Conservation (phyloP, 2,329 filamentous ascomycete genomes). For the Pseudocercospora ulei region DNA sequence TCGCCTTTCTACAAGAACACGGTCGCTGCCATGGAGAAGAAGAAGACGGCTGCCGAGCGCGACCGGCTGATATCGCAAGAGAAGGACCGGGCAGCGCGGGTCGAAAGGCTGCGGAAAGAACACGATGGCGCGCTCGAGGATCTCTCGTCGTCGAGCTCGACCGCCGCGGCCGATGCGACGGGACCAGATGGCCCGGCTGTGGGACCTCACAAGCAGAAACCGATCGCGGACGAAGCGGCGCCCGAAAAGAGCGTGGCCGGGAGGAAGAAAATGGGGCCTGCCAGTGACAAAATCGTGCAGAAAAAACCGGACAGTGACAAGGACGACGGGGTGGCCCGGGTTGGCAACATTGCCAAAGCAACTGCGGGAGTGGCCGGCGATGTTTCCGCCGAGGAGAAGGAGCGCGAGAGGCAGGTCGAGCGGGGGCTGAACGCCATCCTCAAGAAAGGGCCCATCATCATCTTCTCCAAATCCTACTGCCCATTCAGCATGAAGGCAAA, state of each 20-base stretch:
- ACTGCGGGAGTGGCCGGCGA: conserved; percentile 17
- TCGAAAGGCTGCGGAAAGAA: conserved; percentile 30
- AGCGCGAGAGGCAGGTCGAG: conserved; percentile 56
- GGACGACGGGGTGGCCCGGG: conserved; percentile 39
- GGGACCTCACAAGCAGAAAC: conserved; percentile 54
- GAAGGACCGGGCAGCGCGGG: conserved; percentile 24
- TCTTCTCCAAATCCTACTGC: conserved; percentile 94
- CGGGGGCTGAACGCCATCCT: conserved; percentile 66
- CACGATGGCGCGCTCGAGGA: conserved; percentile 27
- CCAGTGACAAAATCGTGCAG: conserved; percentile 33
- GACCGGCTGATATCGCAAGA: conserved; percentile 27
- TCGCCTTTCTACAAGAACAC: conserved; percentile 51
- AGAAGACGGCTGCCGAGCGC: conserved; percentile 34
- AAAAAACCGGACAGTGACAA: conserved; percentile 32
- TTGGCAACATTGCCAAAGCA: conserved; percentile 37
- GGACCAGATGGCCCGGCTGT: conserved; percentile 9
- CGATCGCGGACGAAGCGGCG: conserved; percentile 49
- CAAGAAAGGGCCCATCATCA: conserved; percentile 77
- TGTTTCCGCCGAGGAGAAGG: conserved; percentile 40
- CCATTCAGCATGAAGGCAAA: conserved; percentile 80
- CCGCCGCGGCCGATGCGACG: conserved; percentile 6
- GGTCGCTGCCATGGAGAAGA: conserved; percentile 45
- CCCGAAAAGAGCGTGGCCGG: conserved; percentile 42
- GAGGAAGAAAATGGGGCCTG: conserved; percentile 41
- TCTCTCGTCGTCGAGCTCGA: conserved; percentile 14